Evolutionary conservation across 1,139 yeast genomes (phyloP).

Genomic region (Casaregolazyma suthepensis): DNA sequence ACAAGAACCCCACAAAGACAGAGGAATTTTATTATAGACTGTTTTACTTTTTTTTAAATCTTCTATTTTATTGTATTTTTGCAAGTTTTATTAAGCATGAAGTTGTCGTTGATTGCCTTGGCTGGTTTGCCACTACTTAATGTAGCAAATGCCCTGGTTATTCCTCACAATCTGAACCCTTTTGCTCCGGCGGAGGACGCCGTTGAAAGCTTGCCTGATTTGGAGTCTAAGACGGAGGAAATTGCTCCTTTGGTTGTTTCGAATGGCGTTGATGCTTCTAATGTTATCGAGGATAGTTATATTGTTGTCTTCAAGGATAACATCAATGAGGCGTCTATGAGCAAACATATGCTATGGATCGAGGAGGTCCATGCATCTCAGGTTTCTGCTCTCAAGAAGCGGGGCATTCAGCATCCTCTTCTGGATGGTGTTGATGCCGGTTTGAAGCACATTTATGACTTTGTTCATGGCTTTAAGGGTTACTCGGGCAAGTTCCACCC

Average conservation of each 20-base stretch:
- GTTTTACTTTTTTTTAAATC: not conserved
- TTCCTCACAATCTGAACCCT: conserved; percentile 41
- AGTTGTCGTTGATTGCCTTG: conserved; percentile 29
- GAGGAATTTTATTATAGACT: not conserved
- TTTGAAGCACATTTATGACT: conserved; percentile 56
- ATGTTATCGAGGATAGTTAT: conserved; percentile 67
- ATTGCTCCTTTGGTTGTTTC: conserved; percentile 38
- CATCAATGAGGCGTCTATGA: conserved; percentile 44
- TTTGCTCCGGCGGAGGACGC: conserved; percentile 20
- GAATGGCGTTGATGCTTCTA: conserved; percentile 38
- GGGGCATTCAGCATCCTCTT: conserved; percentile 37
- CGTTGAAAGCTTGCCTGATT: conserved; percentile 17
- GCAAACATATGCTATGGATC: conserved; percentile 63
- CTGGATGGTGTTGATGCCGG: conserved; percentile 44
- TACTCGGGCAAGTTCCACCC: conserved; percentile 64
- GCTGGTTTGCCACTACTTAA: conserved; percentile 50
- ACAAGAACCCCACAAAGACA: not conserved
- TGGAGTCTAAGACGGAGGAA: conserved; percentile 14
- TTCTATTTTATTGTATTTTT: not conserved
- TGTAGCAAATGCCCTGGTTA: conserved; percentile 55
- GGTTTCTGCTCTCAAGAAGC: conserved; percentile 27
- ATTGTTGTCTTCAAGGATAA: conserved; percentile 69
- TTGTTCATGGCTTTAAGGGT: conserved; percentile 42
- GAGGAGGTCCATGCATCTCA: conserved; percentile 41
- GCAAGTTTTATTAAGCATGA: conserved; percentile 24